phyloP scores from a whole-genome alignment of 2,329 filamentous ascomycete genomes.

The Onygenales sp. region DNA sequence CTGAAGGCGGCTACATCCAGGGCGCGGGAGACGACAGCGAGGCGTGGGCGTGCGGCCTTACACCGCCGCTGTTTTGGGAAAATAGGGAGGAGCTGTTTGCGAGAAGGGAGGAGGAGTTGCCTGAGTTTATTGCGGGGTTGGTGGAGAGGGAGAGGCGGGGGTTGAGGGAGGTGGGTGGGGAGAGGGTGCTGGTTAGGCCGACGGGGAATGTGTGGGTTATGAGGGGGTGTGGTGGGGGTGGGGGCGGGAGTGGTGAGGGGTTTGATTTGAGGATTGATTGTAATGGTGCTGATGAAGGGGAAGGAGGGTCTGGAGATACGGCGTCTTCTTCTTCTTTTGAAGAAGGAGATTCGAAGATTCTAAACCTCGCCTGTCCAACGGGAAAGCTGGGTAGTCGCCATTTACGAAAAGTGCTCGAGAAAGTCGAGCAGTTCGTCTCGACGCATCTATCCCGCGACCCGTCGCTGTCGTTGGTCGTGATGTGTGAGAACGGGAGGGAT shows the following conservation, averaged over 20 bases:
- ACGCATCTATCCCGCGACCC: conserved; percentile 21
- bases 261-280: conserved; percentile 37
- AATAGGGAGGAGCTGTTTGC: conserved; percentile 52
- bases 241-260: conserved; percentile 30
- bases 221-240: conserved; percentile 1
- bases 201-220: conserved; percentile 26
- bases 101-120: conserved; percentile 56
- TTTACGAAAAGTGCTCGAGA: conserved; percentile 60
- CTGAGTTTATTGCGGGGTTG: conserved; percentile 40
- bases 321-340: conserved; percentile 5
- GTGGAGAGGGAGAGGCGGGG: conserved; percentile 20
- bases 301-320: conserved; percentile 13
- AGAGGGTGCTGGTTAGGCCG: conserved; percentile 27
- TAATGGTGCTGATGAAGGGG: conserved; percentile 17
- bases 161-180: conserved; percentile 10
- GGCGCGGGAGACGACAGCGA: conserved; percentile 93
- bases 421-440: conserved; percentile 49
- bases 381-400: conserved; percentile 75
- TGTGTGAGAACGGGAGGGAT: conserved; percentile 71
- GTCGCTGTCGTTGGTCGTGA: conserved; percentile 43
- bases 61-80: conserved; percentile 69
- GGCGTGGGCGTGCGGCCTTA: conserved; percentile 79
- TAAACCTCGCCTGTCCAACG: conserved; percentile 56
- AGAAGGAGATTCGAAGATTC: conserved; percentile 28
- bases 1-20: conserved; percentile 74